Evolutionary conservation across 331 rosid species (phyloP).

Genomic region (Rhamnella rubrinervis): DNA sequence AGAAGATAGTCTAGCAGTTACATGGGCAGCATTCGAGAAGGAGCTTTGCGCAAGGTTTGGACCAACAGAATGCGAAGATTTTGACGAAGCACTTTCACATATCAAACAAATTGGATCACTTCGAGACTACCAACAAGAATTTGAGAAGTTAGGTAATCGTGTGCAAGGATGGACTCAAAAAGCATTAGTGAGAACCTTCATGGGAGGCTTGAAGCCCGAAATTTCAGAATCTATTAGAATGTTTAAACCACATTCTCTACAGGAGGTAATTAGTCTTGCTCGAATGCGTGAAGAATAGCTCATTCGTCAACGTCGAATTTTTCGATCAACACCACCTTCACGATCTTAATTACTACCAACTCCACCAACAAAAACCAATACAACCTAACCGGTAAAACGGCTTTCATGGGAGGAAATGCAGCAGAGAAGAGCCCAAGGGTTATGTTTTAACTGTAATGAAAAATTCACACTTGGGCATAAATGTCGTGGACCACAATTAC

Average conservation of each 20-base stretch:
- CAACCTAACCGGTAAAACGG: background rate
- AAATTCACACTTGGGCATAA: background rate
- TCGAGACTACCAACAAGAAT: background rate
- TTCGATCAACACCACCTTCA: background rate
- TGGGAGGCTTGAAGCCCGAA: background rate
- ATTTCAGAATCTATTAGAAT: background rate
- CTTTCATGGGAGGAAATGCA: background rate
- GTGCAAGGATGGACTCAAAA: background rate
- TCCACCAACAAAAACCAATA: background rate
- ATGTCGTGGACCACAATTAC: background rate
- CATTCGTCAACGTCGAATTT: background rate
- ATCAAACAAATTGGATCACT: background rate
- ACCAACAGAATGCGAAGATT: background rate
- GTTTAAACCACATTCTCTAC: background rate
- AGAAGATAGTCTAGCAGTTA: background rate
- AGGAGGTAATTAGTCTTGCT: background rate
- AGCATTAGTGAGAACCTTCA: background rate
- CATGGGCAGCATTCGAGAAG: background rate
- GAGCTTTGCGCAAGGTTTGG: background rate
- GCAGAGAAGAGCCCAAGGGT: background rate
- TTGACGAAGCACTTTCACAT: background rate
- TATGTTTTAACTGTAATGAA: slow-evolving; percentile 1
- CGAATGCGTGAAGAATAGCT: background rate
- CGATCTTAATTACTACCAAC: background rate
- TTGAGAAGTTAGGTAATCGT: background rate